phyloP scores from a whole-genome alignment of 2,329 filamentous ascomycete genomes.

The Aspergillus texensis region DNA sequence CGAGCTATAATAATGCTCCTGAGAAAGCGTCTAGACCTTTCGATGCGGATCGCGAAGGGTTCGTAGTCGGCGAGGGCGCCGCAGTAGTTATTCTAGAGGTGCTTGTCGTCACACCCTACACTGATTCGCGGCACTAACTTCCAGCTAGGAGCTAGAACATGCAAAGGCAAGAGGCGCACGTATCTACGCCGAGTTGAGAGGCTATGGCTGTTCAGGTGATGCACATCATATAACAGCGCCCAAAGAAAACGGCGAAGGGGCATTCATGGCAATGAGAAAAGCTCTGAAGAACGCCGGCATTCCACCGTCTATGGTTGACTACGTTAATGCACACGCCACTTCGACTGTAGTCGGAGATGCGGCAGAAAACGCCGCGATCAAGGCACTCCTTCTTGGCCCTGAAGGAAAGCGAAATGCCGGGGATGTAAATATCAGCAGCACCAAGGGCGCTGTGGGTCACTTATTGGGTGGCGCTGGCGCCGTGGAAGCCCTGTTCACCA shows the following conservation, averaged over 20 bases:
- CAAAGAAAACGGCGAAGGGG: constrained; percentile 77
- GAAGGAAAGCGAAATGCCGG: constrained; percentile 64
- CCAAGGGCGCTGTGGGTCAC: constrained; percentile 91
- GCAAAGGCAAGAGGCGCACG: constrained; percentile 74
- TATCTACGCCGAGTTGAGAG: constrained; percentile 86
- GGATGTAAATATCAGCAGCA: constrained; percentile 83
- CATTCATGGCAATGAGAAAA: constrained; percentile 79
- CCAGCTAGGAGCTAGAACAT: constrained; percentile 72
- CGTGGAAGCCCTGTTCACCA: constrained; percentile 82
- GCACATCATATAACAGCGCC: constrained; percentile 94
- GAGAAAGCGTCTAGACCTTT: constrained; percentile 79
- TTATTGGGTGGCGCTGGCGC: constrained; percentile 88
- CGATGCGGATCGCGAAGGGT: constrained; percentile 76
- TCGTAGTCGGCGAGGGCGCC: constrained; percentile 91
- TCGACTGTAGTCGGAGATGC: constrained; percentile 82
- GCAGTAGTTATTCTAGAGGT: constrained; percentile 83
- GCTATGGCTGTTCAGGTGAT: constrained; percentile 89
- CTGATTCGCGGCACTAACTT: background rate
- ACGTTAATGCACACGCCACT: constrained; percentile 95
- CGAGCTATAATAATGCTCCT: constrained; percentile 74
- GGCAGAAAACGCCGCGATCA: constrained; percentile 85
- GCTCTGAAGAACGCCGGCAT: constrained; percentile 74
- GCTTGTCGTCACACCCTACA: constrained; percentile 11
- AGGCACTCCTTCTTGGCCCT: constrained; percentile 71
- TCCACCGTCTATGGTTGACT: constrained; percentile 73